Conservation (phyloP, 148 eudicot genomes). For the Amaranthus hypochondriacus region DNA sequence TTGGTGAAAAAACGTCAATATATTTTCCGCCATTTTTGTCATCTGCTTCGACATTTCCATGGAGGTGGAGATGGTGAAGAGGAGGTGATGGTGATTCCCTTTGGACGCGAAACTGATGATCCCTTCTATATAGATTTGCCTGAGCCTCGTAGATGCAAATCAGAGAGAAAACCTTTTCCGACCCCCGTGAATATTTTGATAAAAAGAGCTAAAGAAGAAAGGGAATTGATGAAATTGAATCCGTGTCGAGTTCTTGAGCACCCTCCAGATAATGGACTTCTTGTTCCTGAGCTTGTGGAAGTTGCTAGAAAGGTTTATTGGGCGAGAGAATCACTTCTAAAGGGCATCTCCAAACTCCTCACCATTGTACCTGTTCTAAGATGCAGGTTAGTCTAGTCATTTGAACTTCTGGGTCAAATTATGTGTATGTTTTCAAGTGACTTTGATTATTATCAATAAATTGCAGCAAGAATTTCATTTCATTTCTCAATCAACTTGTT, state of each 20-base stretch:
- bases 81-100: slow-evolving; percentile 20
- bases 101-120: slow-evolving; percentile 37
- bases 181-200: slow-evolving; percentile 55
- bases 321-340: slow-evolving; percentile 41
- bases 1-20: slow-evolving; percentile 9
- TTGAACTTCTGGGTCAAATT: neutral
- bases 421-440: neutral
- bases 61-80: slow-evolving; percentile 14
- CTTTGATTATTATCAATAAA: neutral
- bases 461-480: neutral
- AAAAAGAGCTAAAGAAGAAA: slow-evolving; percentile 55
- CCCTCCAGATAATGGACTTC: slow-evolving; percentile 57
- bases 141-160: slow-evolving; percentile 34
- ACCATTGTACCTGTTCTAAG: slow-evolving; percentile 31
- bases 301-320: slow-evolving; percentile 46
- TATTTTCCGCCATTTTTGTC: slow-evolving; percentile 5
- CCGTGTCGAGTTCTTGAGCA: slow-evolving; percentile 51
- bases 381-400: slow-evolving; percentile 42
- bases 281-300: slow-evolving; percentile 50
- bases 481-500: neutral
- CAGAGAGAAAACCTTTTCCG: slow-evolving; percentile 56
- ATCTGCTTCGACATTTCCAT: neutral
- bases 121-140: slow-evolving; percentile 44
- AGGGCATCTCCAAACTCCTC: slow-evolving; percentile 46
- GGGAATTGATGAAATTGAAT: slow-evolving; percentile 36